phyloP scores from a whole-genome alignment of 805 yeast genomes.

The Spathaspora boniae region DNA sequence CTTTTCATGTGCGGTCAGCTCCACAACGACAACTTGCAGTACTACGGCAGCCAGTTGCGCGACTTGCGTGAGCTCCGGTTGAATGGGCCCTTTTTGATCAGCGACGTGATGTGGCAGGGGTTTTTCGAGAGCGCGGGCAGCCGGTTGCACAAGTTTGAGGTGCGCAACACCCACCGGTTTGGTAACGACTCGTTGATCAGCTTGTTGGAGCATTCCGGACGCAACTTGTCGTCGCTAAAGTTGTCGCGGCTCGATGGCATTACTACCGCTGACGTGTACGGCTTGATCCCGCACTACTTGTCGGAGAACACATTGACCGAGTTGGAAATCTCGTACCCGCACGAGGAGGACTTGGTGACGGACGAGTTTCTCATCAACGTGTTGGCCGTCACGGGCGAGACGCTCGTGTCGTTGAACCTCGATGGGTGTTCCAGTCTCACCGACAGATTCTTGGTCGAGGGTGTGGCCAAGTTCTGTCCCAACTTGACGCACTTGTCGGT shows the following conservation, averaged over 20 bases:
- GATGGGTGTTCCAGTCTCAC: constrained; percentile 76
- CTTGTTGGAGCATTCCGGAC: constrained; percentile 56
- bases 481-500: constrained; percentile 58
- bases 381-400: constrained; percentile 58
- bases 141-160: constrained; percentile 53
- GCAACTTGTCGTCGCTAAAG: constrained; percentile 51
- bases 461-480: constrained; percentile 55
- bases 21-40: constrained; percentile 68
- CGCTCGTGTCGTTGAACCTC: constrained; percentile 53
- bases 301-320: constrained; percentile 42
- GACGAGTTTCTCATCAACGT: constrained; percentile 66
- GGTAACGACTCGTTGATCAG: constrained; percentile 60
- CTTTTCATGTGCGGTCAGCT: constrained; percentile 92
- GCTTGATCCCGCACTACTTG: constrained; percentile 62
- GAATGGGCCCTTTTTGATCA: constrained; percentile 88
- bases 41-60: constrained; percentile 57
- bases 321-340: constrained; percentile 68
- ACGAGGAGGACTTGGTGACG: constrained; percentile 57
- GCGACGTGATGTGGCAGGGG: constrained; percentile 70
- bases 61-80: constrained; percentile 55
- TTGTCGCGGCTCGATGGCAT: constrained; percentile 74
- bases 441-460: constrained; percentile 56
- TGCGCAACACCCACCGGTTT: constrained; percentile 83
- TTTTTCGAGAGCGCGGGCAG: constrained; percentile 61
- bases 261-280: constrained; percentile 52